Evolutionary conservation across 164 flowering plant genomes (phyloP).

Genomic region (Berberis thunbergii): DNA sequence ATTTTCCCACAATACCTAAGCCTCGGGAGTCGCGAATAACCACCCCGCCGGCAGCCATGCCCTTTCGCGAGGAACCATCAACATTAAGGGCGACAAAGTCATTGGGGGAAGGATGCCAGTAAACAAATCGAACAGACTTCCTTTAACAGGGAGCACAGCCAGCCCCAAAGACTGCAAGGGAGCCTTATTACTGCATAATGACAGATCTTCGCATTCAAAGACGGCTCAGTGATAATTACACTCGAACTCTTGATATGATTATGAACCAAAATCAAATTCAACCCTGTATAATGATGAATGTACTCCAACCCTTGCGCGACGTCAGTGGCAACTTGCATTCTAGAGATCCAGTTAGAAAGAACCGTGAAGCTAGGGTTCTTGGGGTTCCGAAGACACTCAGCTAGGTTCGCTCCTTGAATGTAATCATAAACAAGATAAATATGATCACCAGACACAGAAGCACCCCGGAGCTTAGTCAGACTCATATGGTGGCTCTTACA

Average conservation of each 20-base stretch:
- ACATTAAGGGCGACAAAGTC: too few species aligned
- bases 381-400: conserved; percentile 49
- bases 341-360: conserved; percentile 57
- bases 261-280: conserved; percentile 33
- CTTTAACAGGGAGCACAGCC: too few species aligned
- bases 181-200: too few species aligned
- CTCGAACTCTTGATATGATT: conserved; percentile 60
- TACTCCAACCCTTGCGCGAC: conserved; percentile 81
- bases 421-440: conserved; percentile 74
- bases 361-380: conserved; percentile 59
- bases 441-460: conserved; percentile 46
- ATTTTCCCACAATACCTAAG: too few species aligned
- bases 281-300: conserved; percentile 58
- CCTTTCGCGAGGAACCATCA: too few species aligned
- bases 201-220: conserved; percentile 54
- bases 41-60: too few species aligned
- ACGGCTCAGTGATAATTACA: conserved; percentile 55
- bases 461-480: conserved; percentile 63
- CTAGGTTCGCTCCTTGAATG: conserved; percentile 48
- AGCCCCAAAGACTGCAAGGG: too few species aligned
- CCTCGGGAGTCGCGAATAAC: too few species aligned
- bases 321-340: conserved; percentile 76
- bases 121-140: too few species aligned
- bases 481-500: conserved; percentile 60
- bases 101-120: too few species aligned